Evolutionary conservation across 371 early-diverging fungal genomes (phyloP), one percentile per base, ranked within the genome.

Genomic region (Quaeritorhiza haematococci): DNA sequence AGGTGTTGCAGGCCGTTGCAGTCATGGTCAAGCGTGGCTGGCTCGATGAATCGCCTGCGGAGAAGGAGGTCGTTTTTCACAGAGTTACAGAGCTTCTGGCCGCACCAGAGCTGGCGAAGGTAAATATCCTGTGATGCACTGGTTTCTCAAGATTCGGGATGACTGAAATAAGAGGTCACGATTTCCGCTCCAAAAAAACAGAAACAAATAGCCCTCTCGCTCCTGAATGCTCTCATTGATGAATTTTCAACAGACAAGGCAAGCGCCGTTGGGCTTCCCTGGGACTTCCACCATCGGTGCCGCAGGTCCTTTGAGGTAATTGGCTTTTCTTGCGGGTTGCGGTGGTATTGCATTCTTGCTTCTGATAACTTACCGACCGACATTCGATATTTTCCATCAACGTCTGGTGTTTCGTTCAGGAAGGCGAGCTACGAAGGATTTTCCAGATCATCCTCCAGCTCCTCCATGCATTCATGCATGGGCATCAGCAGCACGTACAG

Each of bases 201-300:
- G 66, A 62, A 79, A 73, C 60, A 68, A 5, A 53, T 83, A 24
- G 85, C 78, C 2, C 61, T 84, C 3, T 69, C 78, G 2, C 53
- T 86, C 32, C 75, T 81, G 2, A 75, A 69, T 54, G 82, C 79
- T 3, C 63, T 85, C 13, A 63, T 84, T 1, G 84, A 84, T 62
- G 85, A 86, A 58, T 86, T 88, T 49, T 82, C 84, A 5, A 81
- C 76, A 28, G 75, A 76, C 5, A 82, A 80, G 58, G 72, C 84
- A 0, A 76, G 78, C 15, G 77, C 69, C 3, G 71, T 84, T 24
- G 89, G 89, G 6, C 60, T 88, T 26, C 78, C 80, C 15, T 82
- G 81, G 79, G 83, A 85, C 53, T 84, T 83, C 52, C 86, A 88
- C 61, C 69, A 84, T 60, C 78, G 78, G 35, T 82, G 82, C 49